A percentile compares a stretch with the other conserved stretches of the same genome.
Evolutionary conservation across 2,329 filamentous ascomycete species (phyloP).

Genomic region (Aspergillus novoparasiticus): DNA sequence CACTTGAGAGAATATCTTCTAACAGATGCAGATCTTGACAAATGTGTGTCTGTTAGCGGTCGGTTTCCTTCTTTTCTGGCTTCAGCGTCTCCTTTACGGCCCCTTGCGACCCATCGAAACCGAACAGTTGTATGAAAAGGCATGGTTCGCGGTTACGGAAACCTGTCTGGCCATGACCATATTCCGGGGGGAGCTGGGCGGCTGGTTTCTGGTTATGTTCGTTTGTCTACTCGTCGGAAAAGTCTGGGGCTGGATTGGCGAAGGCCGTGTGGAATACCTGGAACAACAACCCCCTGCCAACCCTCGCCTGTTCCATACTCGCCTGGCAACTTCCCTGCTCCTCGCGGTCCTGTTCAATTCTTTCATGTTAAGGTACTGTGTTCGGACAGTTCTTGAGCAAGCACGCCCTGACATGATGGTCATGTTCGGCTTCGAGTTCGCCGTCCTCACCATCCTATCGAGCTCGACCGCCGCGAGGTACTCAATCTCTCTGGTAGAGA

Average conservation of each 20-base stretch:
- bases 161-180: slow-evolving; percentile 98
- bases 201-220: slow-evolving; percentile 96
- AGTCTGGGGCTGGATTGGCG: slow-evolving; percentile 98
- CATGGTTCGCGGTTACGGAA: slow-evolving; percentile 97
- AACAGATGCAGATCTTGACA: slow-evolving; percentile 71
- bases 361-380: slow-evolving; percentile 77
- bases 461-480: slow-evolving; percentile 80
- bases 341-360: slow-evolving; percentile 79
- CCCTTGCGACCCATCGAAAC: slow-evolving; percentile 89
- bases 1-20: neutral
- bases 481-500: slow-evolving; percentile 74
- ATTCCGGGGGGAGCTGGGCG: slow-evolving; percentile 91
- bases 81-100: slow-evolving; percentile 90
- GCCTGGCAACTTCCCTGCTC: slow-evolving; percentile 75
- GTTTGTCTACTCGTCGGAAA: slow-evolving; percentile 88
- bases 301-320: slow-evolving; percentile 81
- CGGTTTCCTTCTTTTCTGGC: slow-evolving; percentile 76
- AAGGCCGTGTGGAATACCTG: slow-evolving; percentile 88
- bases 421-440: slow-evolving; percentile 99
- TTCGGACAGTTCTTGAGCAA: slow-evolving; percentile 80
- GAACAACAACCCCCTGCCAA: slow-evolving; percentile 94
- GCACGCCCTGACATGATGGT: slow-evolving; percentile 99
- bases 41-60: slow-evolving; percentile 86
- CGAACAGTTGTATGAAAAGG: slow-evolving; percentile 95
- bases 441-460: slow-evolving; percentile 79